Evolutionary conservation across 129 eudicot genomes (phyloP), one percentile per base, ranked within the genome.

Genomic region (Centaurea solstitialis): DNA sequence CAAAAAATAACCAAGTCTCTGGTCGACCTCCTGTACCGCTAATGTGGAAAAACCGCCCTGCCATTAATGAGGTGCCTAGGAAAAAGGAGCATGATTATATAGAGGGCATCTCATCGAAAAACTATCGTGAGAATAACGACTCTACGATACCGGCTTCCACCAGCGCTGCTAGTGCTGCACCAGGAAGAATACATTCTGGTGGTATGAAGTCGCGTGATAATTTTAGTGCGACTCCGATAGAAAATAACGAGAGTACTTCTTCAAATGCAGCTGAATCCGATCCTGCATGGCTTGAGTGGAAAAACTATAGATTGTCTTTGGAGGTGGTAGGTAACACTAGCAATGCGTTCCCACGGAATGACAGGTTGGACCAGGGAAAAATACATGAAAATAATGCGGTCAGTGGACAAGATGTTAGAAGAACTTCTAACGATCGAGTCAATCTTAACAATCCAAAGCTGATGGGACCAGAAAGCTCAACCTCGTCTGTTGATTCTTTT

Each of bases 21-120:
- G 87, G 93, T 57, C 87, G 89, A 57, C 98, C 99, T 76, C 97
- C 95, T 68, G 81, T 81, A 68, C 99, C 97, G 33, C 68, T 88
- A 82, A 73, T 85, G 86, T 87, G 97, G 97, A 96, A 93, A 76
- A 93, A 96, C 72, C 89, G 88, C 73, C 90, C 79, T 38, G 90
- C 90, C 62, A 74, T 75, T 81, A 96, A 96, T 83, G 97, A 89
- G 66, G 87, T 78, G 22, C 82, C 93, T 6, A 74, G 84, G 87
- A 91, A 84, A 74, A 85, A 90, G 39, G 90, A 86, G 68, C 70
- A 81, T 75, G 90, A 81, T 73, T 66, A 76, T 75, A 75, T 73
- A 11, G 89, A 83, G 37, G 89, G 88, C 37, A 70, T 80, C 65
- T 68, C 76, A 68, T 70, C 43, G 17, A 87, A 79, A 80, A 83